Percentiles rank a stretch among this genome's conserved stretches.
phyloP scores from a whole-genome alignment of 805 yeast genomes.

The Saccharomycopsis sp. region DNA sequence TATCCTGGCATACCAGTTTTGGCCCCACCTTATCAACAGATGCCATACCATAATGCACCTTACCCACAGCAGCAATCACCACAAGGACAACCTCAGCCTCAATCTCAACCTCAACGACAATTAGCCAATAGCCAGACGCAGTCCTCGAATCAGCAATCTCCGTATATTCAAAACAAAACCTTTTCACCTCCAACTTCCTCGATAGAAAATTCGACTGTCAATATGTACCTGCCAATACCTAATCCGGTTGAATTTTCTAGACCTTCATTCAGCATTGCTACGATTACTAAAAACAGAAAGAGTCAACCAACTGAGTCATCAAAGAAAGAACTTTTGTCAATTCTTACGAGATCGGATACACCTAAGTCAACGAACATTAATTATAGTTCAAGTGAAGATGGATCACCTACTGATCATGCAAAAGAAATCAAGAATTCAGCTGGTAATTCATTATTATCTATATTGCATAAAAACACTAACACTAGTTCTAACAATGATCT shows the following conservation, averaged over 20 bases:
- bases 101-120: neutral
- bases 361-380: no score
- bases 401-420: neutral
- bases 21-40: slow-evolving; percentile 6
- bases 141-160: slow-evolving; percentile 1
- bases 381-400: no score
- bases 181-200: neutral
- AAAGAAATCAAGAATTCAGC: neutral
- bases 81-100: slow-evolving; percentile 1
- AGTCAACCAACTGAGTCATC: slow-evolving; percentile 8
- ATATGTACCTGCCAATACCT: slow-evolving; percentile 8
- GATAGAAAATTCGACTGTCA: neutral
- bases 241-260: slow-evolving; percentile 19
- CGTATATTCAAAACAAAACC: neutral
- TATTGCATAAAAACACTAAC: neutral
- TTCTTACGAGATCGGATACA: slow-evolving; percentile 9
- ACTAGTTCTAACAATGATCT: neutral
- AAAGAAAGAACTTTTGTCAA: slow-evolving; percentile 15
- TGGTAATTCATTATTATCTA: neutral
- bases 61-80: neutral
- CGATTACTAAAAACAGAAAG: slow-evolving; percentile 9
- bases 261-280: slow-evolving; percentile 12
- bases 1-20: slow-evolving; percentile 13
- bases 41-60: neutral
- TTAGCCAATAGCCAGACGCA: no score